These are phyloP conservation scores for Solanum paucissectum DNA, from an alignment of 257 asterid genomes.

Conservation along the genomic window DNA sequence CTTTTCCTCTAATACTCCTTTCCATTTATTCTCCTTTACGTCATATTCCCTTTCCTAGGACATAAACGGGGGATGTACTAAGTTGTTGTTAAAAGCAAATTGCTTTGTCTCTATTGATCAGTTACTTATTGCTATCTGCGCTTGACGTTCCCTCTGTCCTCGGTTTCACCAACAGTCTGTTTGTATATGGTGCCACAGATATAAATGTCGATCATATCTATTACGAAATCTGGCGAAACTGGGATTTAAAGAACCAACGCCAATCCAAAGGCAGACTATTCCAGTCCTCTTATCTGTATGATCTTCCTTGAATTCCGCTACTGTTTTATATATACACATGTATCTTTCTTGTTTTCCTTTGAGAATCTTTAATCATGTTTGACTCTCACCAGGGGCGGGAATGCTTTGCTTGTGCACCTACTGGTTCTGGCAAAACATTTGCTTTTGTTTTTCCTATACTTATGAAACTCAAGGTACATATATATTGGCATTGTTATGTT, in stretches of 20 bases:
- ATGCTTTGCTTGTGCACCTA: conserved; percentile 92
- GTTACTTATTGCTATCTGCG: neutral
- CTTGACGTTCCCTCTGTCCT: neutral
- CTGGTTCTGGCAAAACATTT: conserved; percentile 95
- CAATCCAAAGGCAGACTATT: conserved; percentile 96
- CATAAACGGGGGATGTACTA: neutral
- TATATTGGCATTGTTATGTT: neutral
- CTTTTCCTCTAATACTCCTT: neutral
- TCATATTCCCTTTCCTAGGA: neutral
- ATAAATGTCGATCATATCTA: conserved; percentile 50
- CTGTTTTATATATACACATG: neutral
- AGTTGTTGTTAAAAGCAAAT: neutral
- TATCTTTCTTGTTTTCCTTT: neutral
- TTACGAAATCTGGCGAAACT: conserved; percentile 54
- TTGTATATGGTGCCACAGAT: conserved; percentile 31
- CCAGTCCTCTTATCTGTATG: conserved; percentile 87
- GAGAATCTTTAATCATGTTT: neutral
- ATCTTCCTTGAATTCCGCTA: conserved; percentile 22
- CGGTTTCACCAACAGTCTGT: neutral
- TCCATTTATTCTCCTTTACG: neutral
- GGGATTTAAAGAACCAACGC: conserved; percentile 86
- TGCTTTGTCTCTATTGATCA: neutral
- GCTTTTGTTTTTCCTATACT: conserved; percentile 81
- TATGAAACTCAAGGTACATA: conserved; percentile 61
- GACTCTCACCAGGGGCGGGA: conserved; percentile 60